phyloP scores from a whole-genome alignment of 164 flowering plant species.

The Euptelea pleiosperma region DNA sequence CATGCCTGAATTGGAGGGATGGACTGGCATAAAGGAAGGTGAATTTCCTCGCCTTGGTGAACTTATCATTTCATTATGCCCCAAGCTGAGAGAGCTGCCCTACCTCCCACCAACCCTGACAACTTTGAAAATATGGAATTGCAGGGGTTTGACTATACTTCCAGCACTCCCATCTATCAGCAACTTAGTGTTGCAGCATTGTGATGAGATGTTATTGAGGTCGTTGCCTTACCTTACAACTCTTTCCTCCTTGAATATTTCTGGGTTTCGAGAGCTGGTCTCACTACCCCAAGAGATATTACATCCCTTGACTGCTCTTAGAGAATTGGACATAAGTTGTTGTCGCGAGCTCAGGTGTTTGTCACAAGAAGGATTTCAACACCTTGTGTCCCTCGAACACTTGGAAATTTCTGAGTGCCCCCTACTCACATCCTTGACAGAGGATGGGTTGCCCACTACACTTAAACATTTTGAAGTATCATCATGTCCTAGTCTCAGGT shows the following conservation, averaged over 20 bases:
- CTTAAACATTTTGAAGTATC: slow-evolving; percentile 4
- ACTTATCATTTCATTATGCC: too few relatives aligned
- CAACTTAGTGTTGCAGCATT: slow-evolving; percentile 2
- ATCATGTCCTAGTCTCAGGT: slow-evolving; percentile 3
- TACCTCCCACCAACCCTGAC: neutral
- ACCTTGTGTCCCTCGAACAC: neutral
- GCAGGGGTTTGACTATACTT: neutral
- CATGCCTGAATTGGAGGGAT: too few relatives aligned
- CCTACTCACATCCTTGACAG: slow-evolving; percentile 4
- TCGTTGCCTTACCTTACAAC: neutral
- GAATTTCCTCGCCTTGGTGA: too few relatives aligned
- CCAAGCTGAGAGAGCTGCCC: neutral
- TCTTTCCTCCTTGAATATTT: slow-evolving; percentile 8
- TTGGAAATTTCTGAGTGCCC: slow-evolving; percentile 6
- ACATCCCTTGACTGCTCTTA: neutral
- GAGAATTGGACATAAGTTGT: neutral
- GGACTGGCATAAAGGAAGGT: too few relatives aligned
- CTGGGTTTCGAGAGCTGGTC: neutral
- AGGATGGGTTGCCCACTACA: neutral
- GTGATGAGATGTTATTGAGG: neutral
- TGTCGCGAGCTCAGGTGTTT: neutral
- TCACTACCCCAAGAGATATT: neutral
- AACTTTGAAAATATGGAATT: neutral
- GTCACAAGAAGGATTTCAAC: neutral
- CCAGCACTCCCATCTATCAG: slow-evolving; percentile 4